Percentiles rank a stretch among this genome's conserved stretches.
Evolutionary conservation across 2,329 filamentous ascomycete species (phyloP).

Genomic region (Ceratocystis alfenasii): DNA sequence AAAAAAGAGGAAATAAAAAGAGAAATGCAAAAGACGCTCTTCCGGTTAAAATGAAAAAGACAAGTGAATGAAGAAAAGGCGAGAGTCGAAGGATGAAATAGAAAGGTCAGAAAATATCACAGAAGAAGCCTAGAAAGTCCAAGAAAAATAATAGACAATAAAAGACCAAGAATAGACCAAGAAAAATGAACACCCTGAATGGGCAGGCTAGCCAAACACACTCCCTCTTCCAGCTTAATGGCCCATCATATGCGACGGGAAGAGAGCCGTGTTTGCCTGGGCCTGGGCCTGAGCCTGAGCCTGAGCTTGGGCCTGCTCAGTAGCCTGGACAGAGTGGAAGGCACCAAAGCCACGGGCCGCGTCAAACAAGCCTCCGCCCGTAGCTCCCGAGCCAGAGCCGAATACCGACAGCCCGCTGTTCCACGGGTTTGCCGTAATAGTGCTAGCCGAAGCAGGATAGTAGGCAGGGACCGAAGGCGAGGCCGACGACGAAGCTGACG

Average conservation of each 20-base stretch:
- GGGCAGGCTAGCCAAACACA: not conserved
- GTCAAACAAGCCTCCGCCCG: conserved; percentile 8
- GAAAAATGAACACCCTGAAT: not conserved
- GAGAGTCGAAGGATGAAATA: no score
- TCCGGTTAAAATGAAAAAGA: no score
- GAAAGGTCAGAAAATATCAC: no score
- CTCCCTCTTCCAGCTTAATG: conserved; percentile 23
- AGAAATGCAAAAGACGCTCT: not conserved
- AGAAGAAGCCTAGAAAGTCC: not conserved
- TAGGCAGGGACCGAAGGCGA: conserved; percentile 15
- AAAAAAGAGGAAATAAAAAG: not conserved
- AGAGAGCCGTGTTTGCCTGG: not conserved
- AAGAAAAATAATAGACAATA: not conserved
- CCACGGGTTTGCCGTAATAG: conserved; percentile 18
- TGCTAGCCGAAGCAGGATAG: conserved; percentile 18
- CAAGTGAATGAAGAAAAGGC: no score
- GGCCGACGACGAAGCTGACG: conserved; percentile 9
- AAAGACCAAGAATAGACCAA: not conserved
- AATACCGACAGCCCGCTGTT: conserved; percentile 14
- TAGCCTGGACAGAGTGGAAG: not conserved
- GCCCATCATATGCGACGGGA: conserved; percentile 31
- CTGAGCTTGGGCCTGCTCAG: not conserved
- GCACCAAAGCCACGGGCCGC: not conserved
- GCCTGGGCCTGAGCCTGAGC: not conserved
- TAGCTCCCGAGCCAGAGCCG: not conserved